A percentile compares a stretch with the other conserved stretches of the same genome.
phyloP scores from a whole-genome alignment of 2,329 filamentous ascomycete species.

The Anthostomella pinea region DNA sequence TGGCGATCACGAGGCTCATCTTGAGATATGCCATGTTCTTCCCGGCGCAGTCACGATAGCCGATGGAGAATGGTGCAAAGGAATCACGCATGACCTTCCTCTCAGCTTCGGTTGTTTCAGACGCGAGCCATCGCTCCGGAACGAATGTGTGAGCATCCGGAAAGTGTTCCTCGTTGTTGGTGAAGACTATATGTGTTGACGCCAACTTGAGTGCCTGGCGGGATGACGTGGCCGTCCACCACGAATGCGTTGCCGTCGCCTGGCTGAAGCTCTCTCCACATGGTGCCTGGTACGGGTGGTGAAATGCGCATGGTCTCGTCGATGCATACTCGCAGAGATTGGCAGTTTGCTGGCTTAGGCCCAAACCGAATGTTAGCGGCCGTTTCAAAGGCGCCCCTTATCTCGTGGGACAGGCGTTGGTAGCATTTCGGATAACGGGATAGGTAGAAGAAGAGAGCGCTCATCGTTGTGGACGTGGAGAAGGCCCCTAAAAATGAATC shows the following conservation, averaged over 20 bases:
- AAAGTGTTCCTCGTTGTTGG: constrained; percentile 6
- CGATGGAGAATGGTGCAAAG: background rate
- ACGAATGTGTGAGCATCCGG: background rate
- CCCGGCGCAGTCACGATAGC: background rate
- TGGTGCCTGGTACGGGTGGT: constrained; percentile 1
- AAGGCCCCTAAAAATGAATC: background rate
- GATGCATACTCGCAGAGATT: constrained; percentile 6
- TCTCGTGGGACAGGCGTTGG: background rate
- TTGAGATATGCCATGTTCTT: constrained; percentile 1
- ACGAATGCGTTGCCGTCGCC: background rate
- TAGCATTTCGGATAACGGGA: constrained; percentile 2
- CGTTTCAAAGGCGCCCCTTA: background rate
- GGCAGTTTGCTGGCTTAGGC: background rate
- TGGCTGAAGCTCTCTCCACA: constrained; percentile 1
- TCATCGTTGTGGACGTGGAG: constrained; percentile 3
- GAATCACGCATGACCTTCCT: background rate
- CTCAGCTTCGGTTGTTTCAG: background rate
- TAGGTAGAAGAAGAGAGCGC: constrained; percentile 6
- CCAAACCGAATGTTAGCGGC: constrained; percentile 1
- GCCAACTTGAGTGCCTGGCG: constrained; percentile 5
- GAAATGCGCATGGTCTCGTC: constrained; percentile 6
- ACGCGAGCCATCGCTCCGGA: constrained; percentile 2
- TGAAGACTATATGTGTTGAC: constrained; percentile 5
- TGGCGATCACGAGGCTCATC: background rate
- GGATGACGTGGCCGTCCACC: constrained; percentile 6